Evolutionary conservation across 192 early-diverging fungal genomes (phyloP).

Genomic region (Mortierella antarctica): DNA sequence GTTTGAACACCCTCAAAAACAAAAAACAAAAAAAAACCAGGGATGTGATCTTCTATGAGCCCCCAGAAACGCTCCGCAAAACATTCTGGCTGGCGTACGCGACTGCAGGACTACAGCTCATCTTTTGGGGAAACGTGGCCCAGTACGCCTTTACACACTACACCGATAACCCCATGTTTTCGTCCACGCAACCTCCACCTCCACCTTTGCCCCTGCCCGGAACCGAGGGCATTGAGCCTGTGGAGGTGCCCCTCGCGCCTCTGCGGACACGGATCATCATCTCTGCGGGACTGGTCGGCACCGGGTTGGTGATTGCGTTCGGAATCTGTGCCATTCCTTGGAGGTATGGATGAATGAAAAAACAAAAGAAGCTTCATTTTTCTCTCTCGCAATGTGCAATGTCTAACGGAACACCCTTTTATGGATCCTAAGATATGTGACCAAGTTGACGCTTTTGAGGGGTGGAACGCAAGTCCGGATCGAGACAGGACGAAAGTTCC

Average conservation of each 20-base stretch:
- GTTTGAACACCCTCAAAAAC: neutral
- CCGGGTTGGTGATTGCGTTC: conserved; percentile 47
- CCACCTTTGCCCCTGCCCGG: conserved; percentile 37
- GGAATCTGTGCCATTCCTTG: conserved; percentile 52
- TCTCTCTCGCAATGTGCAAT: neutral
- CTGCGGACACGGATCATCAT: conserved; percentile 42
- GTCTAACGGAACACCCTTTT: neutral
- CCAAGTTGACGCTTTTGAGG: conserved; percentile 31
- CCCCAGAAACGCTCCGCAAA: conserved; percentile 34
- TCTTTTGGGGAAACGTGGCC: conserved; percentile 50
- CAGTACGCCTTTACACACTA: conserved; percentile 52
- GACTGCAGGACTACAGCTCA: conserved; percentile 40
- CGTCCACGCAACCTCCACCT: conserved; percentile 14
- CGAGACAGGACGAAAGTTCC: conserved; percentile 50
- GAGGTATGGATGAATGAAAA: conserved; percentile 17
- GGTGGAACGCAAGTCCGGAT: conserved; percentile 48
- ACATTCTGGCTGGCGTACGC: conserved; percentile 48
- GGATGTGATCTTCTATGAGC: conserved; percentile 39
- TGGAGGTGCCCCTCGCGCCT: conserved; percentile 36
- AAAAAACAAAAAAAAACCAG: conserved; percentile 2
- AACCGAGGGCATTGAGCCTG: conserved; percentile 39
- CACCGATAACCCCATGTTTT: conserved; percentile 50
- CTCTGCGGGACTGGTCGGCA: conserved; percentile 42
- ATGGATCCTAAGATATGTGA: conserved; percentile 39
- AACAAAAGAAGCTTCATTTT: neutral